phyloP scores from a whole-genome alignment of 306 rosid species.

The Rosa persica region DNA sequence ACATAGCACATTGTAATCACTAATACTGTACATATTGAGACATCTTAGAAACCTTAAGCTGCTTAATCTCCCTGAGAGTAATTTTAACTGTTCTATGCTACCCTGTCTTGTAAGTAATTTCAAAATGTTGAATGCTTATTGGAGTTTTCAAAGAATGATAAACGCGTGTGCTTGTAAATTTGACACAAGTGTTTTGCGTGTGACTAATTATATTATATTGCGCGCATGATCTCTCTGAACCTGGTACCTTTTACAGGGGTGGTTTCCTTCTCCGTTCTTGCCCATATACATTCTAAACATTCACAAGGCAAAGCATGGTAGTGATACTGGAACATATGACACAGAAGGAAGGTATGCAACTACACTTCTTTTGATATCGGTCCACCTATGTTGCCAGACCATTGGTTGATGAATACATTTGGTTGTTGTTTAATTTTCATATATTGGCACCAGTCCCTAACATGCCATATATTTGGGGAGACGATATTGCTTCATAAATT shows the following conservation, averaged over 20 bases:
- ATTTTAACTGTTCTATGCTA: background rate
- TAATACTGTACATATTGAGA: background rate
- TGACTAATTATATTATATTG: background rate
- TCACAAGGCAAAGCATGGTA: slow-evolving; percentile 76
- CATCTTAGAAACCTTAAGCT: background rate
- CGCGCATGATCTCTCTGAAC: background rate
- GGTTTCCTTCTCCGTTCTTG: slow-evolving; percentile 79
- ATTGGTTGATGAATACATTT: too few species aligned
- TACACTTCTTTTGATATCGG: background rate
- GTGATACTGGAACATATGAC: slow-evolving; percentile 80
- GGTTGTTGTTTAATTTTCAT: background rate
- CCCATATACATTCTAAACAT: slow-evolving; percentile 70
- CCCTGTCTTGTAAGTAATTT: background rate
- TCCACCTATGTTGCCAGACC: background rate
- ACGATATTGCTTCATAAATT: background rate
- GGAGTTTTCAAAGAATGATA: background rate
- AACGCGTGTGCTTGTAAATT: background rate
- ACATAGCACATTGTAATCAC: background rate
- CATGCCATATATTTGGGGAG: background rate
- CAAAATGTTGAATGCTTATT: background rate
- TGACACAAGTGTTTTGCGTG: too few species aligned
- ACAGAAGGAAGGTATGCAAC: slow-evolving; percentile 73
- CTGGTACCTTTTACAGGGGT: slow-evolving; percentile 31
- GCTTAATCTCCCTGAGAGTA: background rate
- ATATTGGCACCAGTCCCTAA: background rate